Base-by-base conservation (phyloP, 2,329 filamentous ascomycete genomes). In the Nemania abortiva region DNA sequence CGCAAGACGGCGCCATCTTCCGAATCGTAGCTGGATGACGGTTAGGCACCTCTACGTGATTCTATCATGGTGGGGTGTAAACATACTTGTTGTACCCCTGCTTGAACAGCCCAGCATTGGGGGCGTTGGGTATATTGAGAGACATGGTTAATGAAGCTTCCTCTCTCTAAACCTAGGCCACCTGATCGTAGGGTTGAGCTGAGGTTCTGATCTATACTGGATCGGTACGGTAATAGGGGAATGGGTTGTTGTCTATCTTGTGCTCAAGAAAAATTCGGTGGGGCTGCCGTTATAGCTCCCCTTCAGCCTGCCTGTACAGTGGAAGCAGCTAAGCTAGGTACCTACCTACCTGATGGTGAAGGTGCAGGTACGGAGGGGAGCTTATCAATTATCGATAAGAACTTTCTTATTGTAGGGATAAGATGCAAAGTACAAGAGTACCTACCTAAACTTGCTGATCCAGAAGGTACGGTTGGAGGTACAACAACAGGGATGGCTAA, bases 1-100 rank as follows among this genome's bases (percentile, higher is more conserved):
- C 96, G 94, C 74, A 98, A 88, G 75, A 99, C 95, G 75, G 96
- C 97, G 81, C 96, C 96, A 92, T 99, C 96, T 90, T 99, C 97
- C 70, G 95, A 91, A 81, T 98, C 95, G 85, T 99, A 97, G 88
- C 97, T 98, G 79, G 70, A 74, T 45, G 50, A 72, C 79, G 74
- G 83, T 84, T 76, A 74, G 60, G 37, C 55, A 59, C 62, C 57
- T 63, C 68, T 29, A 39, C 53, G 15, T 34, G 52, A 65, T 65
- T 63, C 66, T 15, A 62, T 72, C 66, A 76, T 76, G 74, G 69
- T 39, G 68, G 65, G 77, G 72, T 66, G 63, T 75, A 75, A 76
- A 83, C 88, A 80, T 89, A 98, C 95, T 92, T 97, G 83, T 95
- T 95, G 85, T 99, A 99, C 78, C 95, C 95, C 77, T 91, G 87